A percentile compares a stretch with the other conserved stretches of the same genome.
Conservation (phyloP, 352 stramenopile genomes). For the Phytophthora ramorum region DNA sequence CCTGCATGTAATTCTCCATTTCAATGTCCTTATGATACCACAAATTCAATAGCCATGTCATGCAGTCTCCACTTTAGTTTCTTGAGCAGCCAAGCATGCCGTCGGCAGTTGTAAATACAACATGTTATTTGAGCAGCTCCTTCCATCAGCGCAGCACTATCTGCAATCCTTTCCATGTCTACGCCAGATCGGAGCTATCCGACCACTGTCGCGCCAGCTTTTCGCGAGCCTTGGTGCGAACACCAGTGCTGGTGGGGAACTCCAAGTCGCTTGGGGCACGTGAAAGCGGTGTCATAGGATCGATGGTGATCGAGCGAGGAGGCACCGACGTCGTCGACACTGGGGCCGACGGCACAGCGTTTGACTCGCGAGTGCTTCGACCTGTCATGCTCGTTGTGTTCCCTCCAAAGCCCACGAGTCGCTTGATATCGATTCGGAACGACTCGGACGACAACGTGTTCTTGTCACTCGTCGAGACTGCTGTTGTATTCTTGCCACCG, state of each 20-base stretch:
- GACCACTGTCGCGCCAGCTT: slow-evolving; percentile 71
- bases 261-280: slow-evolving; percentile 41
- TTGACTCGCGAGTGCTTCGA: slow-evolving; percentile 22
- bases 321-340: slow-evolving; percentile 22
- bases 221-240: slow-evolving; percentile 63
- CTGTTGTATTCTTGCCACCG: background rate
- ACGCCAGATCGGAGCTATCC: slow-evolving; percentile 37
- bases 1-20: slow-evolving; percentile 7
- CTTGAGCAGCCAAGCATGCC: too few species aligned
- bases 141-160: background rate
- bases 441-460: slow-evolving; percentile 38
- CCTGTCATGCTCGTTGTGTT: slow-evolving; percentile 39
- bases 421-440: slow-evolving; percentile 44
- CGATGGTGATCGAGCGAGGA: slow-evolving; percentile 45
- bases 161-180: background rate
- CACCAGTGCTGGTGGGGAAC: slow-evolving; percentile 56
- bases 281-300: slow-evolving; percentile 58
- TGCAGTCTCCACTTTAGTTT: too few species aligned
- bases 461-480: slow-evolving; percentile 13
- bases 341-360: slow-evolving; percentile 11
- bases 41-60: background rate
- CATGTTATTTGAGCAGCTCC: slow-evolving; percentile 1
- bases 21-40: slow-evolving; percentile 12
- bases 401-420: slow-evolving; percentile 36
- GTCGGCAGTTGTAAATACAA: slow-evolving; percentile 22